Evolutionary conservation across 345 rosid species (phyloP), one percentile per base, ranked within the genome.

Genomic region (Linum tenue): DNA sequence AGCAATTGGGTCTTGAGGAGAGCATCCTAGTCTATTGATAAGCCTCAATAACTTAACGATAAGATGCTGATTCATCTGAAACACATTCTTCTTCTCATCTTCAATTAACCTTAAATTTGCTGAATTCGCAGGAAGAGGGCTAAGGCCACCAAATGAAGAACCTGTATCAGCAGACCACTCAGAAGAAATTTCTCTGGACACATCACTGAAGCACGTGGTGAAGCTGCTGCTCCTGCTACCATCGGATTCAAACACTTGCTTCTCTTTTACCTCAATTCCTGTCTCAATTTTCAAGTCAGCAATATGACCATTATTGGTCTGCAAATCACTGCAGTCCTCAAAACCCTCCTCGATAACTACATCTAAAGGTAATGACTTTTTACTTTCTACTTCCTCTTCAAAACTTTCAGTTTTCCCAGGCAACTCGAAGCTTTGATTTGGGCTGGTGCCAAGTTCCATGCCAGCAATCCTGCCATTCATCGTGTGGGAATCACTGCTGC

Each of bases 31-130:
- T 60, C 78, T 71, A 62, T 65, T 73, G 38, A 77, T 79, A 40
- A 86, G 82, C 73, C 85, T 84, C 79, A 79, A 79, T 76, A 85
- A 82, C 70, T 85, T 84, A 66, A 70, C 81, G 67, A 79, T 79
- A 64, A 84, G 48, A 42, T 67, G 72, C 66, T 84, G 80, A 2
- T 81, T 69, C 76, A 78, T 81, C 73, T 77, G 77, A 38, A 81
- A 58, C 70, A 67, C 31, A 22, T 22, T 71, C 72, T 77, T 69
- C 67, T 72, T 86, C 43, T 85, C 88, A 73, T 76, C 84, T 12
- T 69, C 72, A 41, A 77, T 69, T 59, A 73, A 63, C 42, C 70
- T 73, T 57, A 62, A 64, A 69, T 75, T 38, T 35, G 48, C 16
- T 43, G 2, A 58, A 48, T 36, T 66, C 11, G 55, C 62, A 3